phyloP scores from a whole-genome alignment of 495 filamentous ascomycete genomes.

The Lasiosphaeria ovina region DNA sequence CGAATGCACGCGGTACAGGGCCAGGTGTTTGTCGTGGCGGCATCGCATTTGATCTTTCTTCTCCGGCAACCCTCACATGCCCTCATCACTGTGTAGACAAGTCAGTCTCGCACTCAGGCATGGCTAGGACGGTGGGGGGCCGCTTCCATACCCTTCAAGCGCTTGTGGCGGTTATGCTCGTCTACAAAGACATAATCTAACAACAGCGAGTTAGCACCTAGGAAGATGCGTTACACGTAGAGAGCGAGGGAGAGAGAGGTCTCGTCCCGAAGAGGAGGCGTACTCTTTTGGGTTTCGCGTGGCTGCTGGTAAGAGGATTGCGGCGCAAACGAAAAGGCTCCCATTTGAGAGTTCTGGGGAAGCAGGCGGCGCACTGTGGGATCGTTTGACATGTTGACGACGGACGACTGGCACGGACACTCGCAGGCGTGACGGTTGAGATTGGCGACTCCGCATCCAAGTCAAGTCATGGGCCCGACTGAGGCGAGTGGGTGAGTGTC shows the following conservation, averaged over 20 bases:
- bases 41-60: conserved; percentile 94
- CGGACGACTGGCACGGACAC: conserved; percentile 23
- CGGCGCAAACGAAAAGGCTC: conserved; percentile 60
- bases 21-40: conserved; percentile 97
- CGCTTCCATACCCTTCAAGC: conserved; percentile 77
- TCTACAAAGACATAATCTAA: conserved; percentile 99
- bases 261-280: conserved; percentile 20
- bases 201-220: conserved; percentile 2
- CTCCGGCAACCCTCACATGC: conserved; percentile 95
- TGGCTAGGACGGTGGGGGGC: background rate
- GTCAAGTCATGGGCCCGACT: conserved; percentile 16
- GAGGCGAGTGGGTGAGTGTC: conserved; percentile 1
- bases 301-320: conserved; percentile 53
- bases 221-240: background rate
- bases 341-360: conserved; percentile 56
- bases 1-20: conserved; percentile 93
- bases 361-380: conserved; percentile 52
- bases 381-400: conserved; percentile 52
- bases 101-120: conserved; percentile 18
- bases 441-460: conserved; percentile 20
- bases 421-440: conserved; percentile 17
- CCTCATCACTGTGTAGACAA: conserved; percentile 75
- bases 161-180: conserved; percentile 97
- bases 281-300: conserved; percentile 67
- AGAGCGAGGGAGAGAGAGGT: conserved; percentile 18